Percentiles rank a stretch among this genome's conserved stretches.
Evolutionary conservation across 2,329 filamentous ascomycete genomes (phyloP).

Genomic region (Colletotrichum costaricense): DNA sequence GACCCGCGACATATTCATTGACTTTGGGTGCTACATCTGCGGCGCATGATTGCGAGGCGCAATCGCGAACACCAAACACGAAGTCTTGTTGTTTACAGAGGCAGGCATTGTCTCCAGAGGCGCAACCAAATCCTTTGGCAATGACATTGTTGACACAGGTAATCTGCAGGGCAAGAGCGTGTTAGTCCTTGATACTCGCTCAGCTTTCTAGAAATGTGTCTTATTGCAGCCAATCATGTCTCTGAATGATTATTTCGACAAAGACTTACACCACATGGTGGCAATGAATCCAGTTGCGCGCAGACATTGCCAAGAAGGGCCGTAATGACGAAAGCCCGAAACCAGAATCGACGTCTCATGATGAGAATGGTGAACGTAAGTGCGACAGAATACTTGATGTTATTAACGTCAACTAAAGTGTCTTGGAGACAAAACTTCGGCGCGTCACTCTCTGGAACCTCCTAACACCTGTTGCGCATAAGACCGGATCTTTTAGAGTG

Average conservation of each 20-base stretch:
- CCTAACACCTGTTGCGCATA: constrained; percentile 7
- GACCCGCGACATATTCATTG: constrained; percentile 39
- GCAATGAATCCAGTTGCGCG: constrained; percentile 30
- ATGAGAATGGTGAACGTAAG: neutral
- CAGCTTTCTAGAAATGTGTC: neutral
- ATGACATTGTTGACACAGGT: constrained; percentile 35
- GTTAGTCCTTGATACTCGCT: neutral
- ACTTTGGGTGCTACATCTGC: constrained; percentile 43
- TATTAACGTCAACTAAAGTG: neutral
- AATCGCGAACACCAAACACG: constrained; percentile 52
- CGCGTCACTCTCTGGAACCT: neutral
- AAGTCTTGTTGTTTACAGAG: constrained; percentile 52
- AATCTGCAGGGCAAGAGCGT: neutral
- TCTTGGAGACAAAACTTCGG: neutral
- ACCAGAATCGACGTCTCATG: constrained; percentile 19
- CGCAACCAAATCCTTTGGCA: constrained; percentile 40
- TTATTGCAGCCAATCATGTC: neutral
- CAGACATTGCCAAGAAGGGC: constrained; percentile 1
- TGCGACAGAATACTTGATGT: neutral
- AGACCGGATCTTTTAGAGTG: constrained; percentile 24
- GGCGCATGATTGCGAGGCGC: constrained; percentile 46
- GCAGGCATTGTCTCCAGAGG: constrained; percentile 46
- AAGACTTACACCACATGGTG: constrained; percentile 35
- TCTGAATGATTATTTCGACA: too few relatives aligned
- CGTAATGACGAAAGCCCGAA: neutral